Base-by-base conservation (phyloP, 345 rosid species). In the Murraya koenigii region DNA sequence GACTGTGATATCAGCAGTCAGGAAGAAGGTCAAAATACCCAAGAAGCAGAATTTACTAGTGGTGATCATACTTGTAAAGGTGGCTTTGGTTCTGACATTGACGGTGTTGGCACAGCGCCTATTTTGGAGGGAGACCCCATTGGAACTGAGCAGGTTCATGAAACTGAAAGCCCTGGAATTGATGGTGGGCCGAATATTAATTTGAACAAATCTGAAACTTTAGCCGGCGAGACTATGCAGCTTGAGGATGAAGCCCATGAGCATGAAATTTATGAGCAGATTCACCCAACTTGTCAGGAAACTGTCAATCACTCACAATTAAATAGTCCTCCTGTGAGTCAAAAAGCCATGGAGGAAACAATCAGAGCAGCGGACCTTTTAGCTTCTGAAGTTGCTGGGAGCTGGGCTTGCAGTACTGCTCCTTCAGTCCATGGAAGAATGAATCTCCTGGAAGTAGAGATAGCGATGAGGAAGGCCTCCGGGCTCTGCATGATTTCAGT, bases 341-440 rank as follows among this genome's bases (percentile, higher is more conserved):
- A 66, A 74, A 92, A 80, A 28, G 81, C 61, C 56, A 63, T 78
- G 0, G 91, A 90, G 71, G 97, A 94, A 47, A 89, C 90, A 20
- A 82, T 92, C 79, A 87, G 86, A 82, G 92, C 97, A 22, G 84
- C 89, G 0, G 99, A 96, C 78, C 98, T 96, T 78, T 69, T 92
- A 80, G 85, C 97, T 74, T 94, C 99, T 28, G 98, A 96, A 85
- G 93, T 84, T 83, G 89, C 82, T 60, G 97, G 97, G 72, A 94
- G 97, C 77, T 94, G 98, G 99, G 95, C 89, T 82, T 77, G 80
- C 81, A 87, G 98, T 84, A 90, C 97, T 41, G 93, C 89, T 83
- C 97, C 97, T 69, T 96, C 97, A 55, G 90, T 87, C 38, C 88
- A 88, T 26, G 97, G 92, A 69, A 92, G 60, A 87, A 92, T 76